Base-by-base conservation (phyloP, 345 rosid species). In the Kernera saxatilis region DNA sequence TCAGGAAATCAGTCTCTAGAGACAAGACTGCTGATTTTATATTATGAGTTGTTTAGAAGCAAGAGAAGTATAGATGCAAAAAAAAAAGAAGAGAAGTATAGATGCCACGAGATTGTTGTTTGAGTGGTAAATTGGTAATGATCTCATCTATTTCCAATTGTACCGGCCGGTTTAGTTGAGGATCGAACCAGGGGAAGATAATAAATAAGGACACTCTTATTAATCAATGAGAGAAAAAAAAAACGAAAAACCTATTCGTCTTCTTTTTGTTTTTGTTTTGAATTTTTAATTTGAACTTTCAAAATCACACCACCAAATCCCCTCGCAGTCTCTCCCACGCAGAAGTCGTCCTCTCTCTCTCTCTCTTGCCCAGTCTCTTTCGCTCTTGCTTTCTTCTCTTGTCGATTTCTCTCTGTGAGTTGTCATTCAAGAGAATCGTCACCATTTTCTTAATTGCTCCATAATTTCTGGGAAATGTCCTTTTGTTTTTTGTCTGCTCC, bases 401-500 rank as follows among this genome's bases (percentile, higher is more conserved):
- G 1, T 5, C 53, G 29, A 21, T 48, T 21, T 21, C 35, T 21
- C 35, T 48, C 5, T 50, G 9, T 23, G 54, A 5, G 54, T 14
- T 41, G 30, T 37, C 8, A 41, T 66, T 22, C 35, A 70, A 46
- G 72, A 49, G 15, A 27, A 7, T 39, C 54, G 13, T 8, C 14
- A 4, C 14, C 25, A 22, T 41, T 45, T 37, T 45, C 26, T 3
- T 13, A 2, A 6, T 23, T 45, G 17, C 14, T 48, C 32, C 18
- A 22, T 65, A 67, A 10, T 27, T 74, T 77, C 58, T 51, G 78
- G 25, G 78, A 79, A 70, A 30, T 76, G 36, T 70, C 66, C 71
- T 39, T 45, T 44, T 52, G 50, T 37, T 27, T 67, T 54, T 74
- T 68, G 29, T 75, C 12, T 77, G 66, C 40, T 29, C 48, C 32